Evolutionary conservation across 768 basidiomycete genomes (phyloP).

Genomic region (Cantharellus cinnabarinus): DNA sequence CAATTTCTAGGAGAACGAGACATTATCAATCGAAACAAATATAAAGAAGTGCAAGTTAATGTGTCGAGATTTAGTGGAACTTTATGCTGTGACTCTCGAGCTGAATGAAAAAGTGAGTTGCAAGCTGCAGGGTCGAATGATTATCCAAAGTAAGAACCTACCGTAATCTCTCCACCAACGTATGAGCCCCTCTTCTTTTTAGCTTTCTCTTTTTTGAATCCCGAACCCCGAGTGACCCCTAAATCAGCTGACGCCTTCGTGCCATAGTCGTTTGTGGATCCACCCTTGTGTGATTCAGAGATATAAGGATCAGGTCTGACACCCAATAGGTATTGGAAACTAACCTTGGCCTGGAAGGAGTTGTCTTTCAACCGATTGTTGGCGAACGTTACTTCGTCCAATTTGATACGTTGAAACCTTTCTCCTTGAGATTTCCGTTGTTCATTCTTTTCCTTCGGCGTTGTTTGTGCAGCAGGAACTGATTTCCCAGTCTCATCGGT

Average conservation of each 20-base stretch:
- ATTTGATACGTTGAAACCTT: constrained; percentile 67
- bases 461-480: neutral
- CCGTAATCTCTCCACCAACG: constrained; percentile 86
- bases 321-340: constrained; percentile 10
- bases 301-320: neutral
- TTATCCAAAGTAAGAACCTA: constrained; percentile 18
- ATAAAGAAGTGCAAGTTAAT: neutral
- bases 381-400: constrained; percentile 30
- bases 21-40: neutral
- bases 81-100: constrained; percentile 77
- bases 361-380: constrained; percentile 44
- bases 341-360: constrained; percentile 59
- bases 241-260: constrained; percentile 67
- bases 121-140: neutral
- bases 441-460: no score
- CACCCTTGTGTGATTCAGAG: constrained; percentile 25
- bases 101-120: constrained; percentile 17
- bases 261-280: constrained; percentile 63
- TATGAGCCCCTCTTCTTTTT: constrained; percentile 97
- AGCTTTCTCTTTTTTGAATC: constrained; percentile 97
- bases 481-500: constrained; percentile 31
- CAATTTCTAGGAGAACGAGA: neutral
- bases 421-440: no score
- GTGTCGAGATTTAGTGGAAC: constrained; percentile 22
- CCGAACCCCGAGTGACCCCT: constrained; percentile 81